Base-by-base conservation (phyloP, 108 stramenopile species). In the Fragilaria radians region DNA sequence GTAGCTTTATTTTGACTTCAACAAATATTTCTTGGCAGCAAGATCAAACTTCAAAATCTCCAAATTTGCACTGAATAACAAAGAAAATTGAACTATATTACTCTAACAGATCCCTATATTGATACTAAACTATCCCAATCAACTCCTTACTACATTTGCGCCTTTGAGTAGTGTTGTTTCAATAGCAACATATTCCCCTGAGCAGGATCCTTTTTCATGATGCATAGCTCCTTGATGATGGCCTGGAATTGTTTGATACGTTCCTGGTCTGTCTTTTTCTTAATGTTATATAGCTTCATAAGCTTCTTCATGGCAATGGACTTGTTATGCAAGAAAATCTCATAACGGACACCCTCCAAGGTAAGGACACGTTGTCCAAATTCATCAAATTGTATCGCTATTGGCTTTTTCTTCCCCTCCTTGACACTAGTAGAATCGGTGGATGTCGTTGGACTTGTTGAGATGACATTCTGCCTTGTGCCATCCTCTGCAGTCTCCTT, bases 281-380 rank as follows among this genome's bases (percentile, higher is more conserved):
- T 75, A 23, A 88, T 76, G 46, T 86, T 78, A 72, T 86, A 91
- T 34, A 84, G 76, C 48, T 87, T 88, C 75, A 78, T 82, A 21
- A 91, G 73, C 42, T 78, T 79, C 68, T 82, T 88, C 57, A 82
- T 76, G 24, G 71, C 72, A 21, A 91, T 91, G 21, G 65, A 59
- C 28, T 86, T 84, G 67, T 83, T 76, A 57, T 82, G 78, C 60
- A 91, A 61, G 86, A 86, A 91, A 68, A 91, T 88, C 63, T 91
- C 90, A 31, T 70, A 67, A 48, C 76, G 84, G 21, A 91, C 79
- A n/a, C 86, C 75, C 53, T 85, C 74, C 61, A 82, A 48, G 1
- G 78, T 76, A 52, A 91, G 79, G 36, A 88, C 57, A 33, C 86
- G 86, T 33, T 79, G 69, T 18, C 89, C 89, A 59, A 86, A 66